A percentile compares a stretch with the other conserved stretches of the same genome.
Evolutionary conservation across 768 basidiomycete species (phyloP).

Genomic region (Trametes maxima): DNA sequence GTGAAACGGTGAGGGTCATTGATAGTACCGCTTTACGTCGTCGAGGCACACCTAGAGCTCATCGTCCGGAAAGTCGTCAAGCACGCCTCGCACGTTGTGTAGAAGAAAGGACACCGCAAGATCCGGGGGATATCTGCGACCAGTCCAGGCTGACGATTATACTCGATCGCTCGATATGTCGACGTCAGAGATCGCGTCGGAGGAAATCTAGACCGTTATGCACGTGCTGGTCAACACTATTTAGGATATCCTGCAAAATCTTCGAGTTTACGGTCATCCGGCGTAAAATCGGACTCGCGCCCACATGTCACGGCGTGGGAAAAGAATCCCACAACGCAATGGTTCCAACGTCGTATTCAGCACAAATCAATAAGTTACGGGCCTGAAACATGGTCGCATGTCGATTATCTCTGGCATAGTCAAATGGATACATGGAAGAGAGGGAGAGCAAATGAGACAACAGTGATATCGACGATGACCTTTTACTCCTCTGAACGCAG

Average conservation of each 20-base stretch:
- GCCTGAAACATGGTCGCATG: slow-evolving; percentile 51
- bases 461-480: slow-evolving; percentile 37
- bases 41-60: not conserved
- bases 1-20: not conserved
- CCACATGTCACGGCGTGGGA: not conserved
- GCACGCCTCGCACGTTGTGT: no score
- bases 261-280: no score
- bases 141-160: not conserved
- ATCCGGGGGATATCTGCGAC: no score
- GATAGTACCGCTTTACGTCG: not conserved
- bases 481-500: slow-evolving; percentile 89
- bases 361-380: slow-evolving; percentile 1
- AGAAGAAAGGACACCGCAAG: no score
- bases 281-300: not conserved
- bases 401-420: slow-evolving; percentile 52
- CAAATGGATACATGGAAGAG: slow-evolving; percentile 53
- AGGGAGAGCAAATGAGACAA: slow-evolving; percentile 38
- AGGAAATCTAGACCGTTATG: not conserved
- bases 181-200: slow-evolving; percentile 7
- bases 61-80: no score
- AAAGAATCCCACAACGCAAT: not conserved
- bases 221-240: not conserved
- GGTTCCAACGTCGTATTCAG: not conserved
- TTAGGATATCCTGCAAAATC: not conserved
- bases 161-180: not conserved